phyloP scores from a whole-genome alignment of 495 filamentous ascomycete genomes.

The Bryoglossum gracile region DNA sequence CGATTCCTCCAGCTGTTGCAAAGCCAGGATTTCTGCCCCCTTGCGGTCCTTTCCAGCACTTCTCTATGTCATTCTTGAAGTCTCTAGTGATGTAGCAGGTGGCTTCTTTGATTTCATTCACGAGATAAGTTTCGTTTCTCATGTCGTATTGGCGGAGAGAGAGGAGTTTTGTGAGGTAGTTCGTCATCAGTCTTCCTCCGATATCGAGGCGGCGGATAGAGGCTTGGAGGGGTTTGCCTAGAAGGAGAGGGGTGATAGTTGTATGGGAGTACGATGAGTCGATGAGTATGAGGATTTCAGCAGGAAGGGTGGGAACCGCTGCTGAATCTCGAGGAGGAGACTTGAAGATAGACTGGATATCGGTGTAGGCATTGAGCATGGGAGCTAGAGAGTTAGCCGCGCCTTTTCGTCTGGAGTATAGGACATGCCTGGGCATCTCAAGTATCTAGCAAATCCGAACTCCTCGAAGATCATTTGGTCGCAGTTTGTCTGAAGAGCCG shows the following conservation, averaged over 20 bases:
- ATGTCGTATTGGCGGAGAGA: conserved; percentile 91
- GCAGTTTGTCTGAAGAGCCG: conserved; percentile 73
- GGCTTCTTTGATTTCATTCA: conserved; percentile 92
- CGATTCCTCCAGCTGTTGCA: conserved; percentile 56
- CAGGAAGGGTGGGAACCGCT: conserved; percentile 41
- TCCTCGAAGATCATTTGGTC: conserved; percentile 98
- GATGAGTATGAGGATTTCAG: conserved; percentile 77
- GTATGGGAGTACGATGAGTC: conserved; percentile 94
- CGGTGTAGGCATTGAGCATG: conserved; percentile 77
- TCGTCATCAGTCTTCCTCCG: conserved; percentile 91
- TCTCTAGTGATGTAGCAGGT: conserved; percentile 76
- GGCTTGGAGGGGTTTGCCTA: conserved; percentile 70
- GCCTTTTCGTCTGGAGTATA: neutral
- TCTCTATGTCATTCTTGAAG: conserved; percentile 74
- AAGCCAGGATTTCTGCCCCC: conserved; percentile 33
- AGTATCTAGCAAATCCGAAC: conserved; percentile 88
- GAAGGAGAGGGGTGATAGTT: conserved; percentile 79
- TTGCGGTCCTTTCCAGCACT: conserved; percentile 72
- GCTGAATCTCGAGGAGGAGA: conserved; percentile 36
- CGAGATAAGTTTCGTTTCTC: conserved; percentile 84
- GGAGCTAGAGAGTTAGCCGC: conserved; percentile 30
- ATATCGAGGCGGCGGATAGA: conserved; percentile 83
- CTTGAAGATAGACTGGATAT: conserved; percentile 57
- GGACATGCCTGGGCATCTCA: conserved; percentile 58
- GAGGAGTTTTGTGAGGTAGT: conserved; percentile 82